Conservation (phyloP, 2,329 filamentous ascomycete genomes). For the Elsinoe fawcettii region DNA sequence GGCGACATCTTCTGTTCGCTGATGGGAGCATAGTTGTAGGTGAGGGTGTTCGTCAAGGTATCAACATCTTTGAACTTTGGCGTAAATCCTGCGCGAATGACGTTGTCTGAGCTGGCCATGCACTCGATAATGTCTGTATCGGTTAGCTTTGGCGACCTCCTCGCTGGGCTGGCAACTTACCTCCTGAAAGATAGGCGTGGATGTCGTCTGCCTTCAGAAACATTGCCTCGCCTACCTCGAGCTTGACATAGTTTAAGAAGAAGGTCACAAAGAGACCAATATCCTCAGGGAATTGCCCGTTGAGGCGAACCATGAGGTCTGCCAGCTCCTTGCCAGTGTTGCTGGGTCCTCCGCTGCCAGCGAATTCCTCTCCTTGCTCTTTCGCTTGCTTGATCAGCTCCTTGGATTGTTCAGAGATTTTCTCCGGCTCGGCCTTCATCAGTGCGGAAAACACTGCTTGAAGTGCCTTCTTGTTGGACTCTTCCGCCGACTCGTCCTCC, state of each 20-base stretch:
- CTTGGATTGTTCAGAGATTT: constrained; percentile 57
- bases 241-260: constrained; percentile 90
- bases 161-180: constrained; percentile 21
- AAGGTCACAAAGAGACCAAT: constrained; percentile 93
- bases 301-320: constrained; percentile 66
- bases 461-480: constrained; percentile 67
- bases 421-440: constrained; percentile 66
- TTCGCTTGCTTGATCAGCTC: constrained; percentile 65
- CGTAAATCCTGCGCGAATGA: constrained; percentile 92
- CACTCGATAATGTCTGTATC: constrained; percentile 83
- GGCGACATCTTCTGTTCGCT: constrained; percentile 90
- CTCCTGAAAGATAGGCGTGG: constrained; percentile 81
- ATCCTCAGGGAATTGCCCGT: constrained; percentile 79
- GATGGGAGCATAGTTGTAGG: constrained; percentile 91
- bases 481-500: constrained; percentile 37
- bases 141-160: not conserved
- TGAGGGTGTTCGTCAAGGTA: constrained; percentile 83
- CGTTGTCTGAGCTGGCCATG: constrained; percentile 98
- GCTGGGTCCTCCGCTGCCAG: constrained; percentile 60
- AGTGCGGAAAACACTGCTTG: constrained; percentile 67
- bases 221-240: constrained; percentile 84
- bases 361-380: constrained; percentile 63
- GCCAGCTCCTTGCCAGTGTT: constrained; percentile 63
- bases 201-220: constrained; percentile 96
- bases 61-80: constrained; percentile 97